Evolutionary conservation across 2,329 filamentous ascomycete species (phyloP).

Genomic region (Fulvia fulva): DNA sequence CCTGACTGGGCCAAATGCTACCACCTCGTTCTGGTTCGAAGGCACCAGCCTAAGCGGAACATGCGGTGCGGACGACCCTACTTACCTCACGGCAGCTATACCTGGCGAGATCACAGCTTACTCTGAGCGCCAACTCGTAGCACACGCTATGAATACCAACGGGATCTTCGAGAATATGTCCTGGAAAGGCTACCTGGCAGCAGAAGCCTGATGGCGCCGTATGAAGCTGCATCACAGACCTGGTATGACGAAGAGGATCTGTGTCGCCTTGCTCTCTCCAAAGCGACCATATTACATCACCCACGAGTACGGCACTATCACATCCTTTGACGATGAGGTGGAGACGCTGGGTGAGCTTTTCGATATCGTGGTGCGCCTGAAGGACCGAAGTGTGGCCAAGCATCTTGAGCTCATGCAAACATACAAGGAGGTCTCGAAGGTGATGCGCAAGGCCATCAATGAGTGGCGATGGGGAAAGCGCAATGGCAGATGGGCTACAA

Average conservation of each 20-base stretch:
- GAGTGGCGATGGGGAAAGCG: background rate
- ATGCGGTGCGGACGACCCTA: background rate
- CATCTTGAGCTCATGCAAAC: background rate
- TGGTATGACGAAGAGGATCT: background rate
- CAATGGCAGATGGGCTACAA: background rate
- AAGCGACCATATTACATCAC: background rate
- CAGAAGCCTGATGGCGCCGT: background rate
- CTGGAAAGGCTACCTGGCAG: background rate
- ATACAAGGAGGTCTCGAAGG: background rate
- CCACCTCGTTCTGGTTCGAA: background rate
- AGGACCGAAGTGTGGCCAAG: background rate
- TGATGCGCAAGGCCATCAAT: background rate
- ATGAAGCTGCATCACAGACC: background rate
- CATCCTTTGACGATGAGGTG: background rate
- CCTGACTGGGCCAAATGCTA: background rate
- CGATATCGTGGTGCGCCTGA: background rate
- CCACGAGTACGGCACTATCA: background rate
- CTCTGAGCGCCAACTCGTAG: too few relatives aligned
- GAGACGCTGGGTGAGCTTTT: background rate
- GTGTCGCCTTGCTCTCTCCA: background rate
- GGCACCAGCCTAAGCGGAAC: background rate
- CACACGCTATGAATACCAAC: too few relatives aligned
- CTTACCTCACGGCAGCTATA: background rate
- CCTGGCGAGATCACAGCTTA: background rate
- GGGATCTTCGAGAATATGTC: background rate